A percentile compares a stretch with the other conserved stretches of the same genome.
Evolutionary conservation across 2,329 filamentous ascomycete species (phyloP).

Genomic region (Trichoderma arundinaceum): DNA sequence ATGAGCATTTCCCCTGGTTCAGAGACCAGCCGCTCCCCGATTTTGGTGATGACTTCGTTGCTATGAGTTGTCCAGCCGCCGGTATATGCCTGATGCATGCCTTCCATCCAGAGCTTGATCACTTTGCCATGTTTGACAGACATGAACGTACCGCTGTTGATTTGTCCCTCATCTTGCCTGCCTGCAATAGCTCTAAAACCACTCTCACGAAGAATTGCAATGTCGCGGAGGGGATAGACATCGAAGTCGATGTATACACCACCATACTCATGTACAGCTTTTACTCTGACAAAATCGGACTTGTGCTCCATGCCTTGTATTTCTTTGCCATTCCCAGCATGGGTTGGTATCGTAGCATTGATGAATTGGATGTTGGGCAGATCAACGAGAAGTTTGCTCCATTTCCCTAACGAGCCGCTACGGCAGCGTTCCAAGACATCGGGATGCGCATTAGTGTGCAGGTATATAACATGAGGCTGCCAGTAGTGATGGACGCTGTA

Average conservation of each 20-base stretch:
- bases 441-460: too few relatives aligned
- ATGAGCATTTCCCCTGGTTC: constrained; percentile 39
- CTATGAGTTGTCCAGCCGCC: constrained; percentile 41
- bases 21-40: constrained; percentile 54
- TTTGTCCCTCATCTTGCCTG: constrained; percentile 31
- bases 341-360: too few relatives aligned
- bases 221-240: constrained; percentile 34
- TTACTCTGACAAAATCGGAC: too few relatives aligned
- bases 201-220: constrained; percentile 33
- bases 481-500: too few relatives aligned
- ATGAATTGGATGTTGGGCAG: too few relatives aligned
- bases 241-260: constrained; percentile 39
- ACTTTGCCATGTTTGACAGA: constrained; percentile 32
- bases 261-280: constrained; percentile 31
- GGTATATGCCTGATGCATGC: constrained; percentile 40
- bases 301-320: too few relatives aligned
- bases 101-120: constrained; percentile 35
- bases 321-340: too few relatives aligned
- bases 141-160: neutral
- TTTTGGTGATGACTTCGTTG: constrained; percentile 37
- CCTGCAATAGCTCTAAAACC: constrained; percentile 35
- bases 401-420: too few relatives aligned
- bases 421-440: too few relatives aligned
- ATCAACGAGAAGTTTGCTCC: too few relatives aligned
- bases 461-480: too few relatives aligned